Base-by-base conservation (phyloP, 306 rosid genomes). In the Vigna trinervia region DNA sequence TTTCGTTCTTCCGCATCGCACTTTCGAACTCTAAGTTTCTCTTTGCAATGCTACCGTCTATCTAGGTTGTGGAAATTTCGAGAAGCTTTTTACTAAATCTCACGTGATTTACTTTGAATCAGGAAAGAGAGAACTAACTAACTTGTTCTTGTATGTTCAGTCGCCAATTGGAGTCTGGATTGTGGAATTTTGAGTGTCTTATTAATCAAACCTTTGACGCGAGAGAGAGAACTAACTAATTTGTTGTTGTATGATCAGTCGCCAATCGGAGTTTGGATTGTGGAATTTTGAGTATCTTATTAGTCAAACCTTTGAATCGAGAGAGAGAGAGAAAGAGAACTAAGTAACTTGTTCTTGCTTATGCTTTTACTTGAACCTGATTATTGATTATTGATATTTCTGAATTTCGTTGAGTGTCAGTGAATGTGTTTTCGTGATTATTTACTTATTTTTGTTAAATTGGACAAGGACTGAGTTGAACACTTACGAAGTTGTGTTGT, bases 391-490 rank as follows among this genome's bases (percentile, higher is more conserved):
- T 23, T 57, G 2, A 10, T 26, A 11, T 61, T 38, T 60, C 34
- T 68, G 78, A 61, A 43, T 39, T 74, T 76, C 12, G 46, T 28
- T 22, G 52, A 23, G 22, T 47, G 19, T 6, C 39, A 41, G 48
- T 70, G 36, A 23, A 77, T 54, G 64, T 65, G n/a, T 64, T 70
- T 47, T 75, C 15, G 8, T 54, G 66, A 79, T 79, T 28, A 74
- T 57, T 39, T 69, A 45, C 3, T n/a, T 22, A 11, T 56, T 36
- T 4, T 65, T 12, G 5, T 50, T 4, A 36, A 36, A 65, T 34
- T 56, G 51, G 65, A 39, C 14, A 45, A 19, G 6, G 5, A 47
- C 39, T 76, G 23, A 8, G 59, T 51, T 73, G 12, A 51, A 23
- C 39, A 58, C 48, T 61, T 48, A 26, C 57, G 46, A 71, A 74